These are phyloP conservation scores for Ganoderma multipileum DNA, from an alignment of 1,284 basidiomycete genomes.

Conservation along the genomic window DNA sequence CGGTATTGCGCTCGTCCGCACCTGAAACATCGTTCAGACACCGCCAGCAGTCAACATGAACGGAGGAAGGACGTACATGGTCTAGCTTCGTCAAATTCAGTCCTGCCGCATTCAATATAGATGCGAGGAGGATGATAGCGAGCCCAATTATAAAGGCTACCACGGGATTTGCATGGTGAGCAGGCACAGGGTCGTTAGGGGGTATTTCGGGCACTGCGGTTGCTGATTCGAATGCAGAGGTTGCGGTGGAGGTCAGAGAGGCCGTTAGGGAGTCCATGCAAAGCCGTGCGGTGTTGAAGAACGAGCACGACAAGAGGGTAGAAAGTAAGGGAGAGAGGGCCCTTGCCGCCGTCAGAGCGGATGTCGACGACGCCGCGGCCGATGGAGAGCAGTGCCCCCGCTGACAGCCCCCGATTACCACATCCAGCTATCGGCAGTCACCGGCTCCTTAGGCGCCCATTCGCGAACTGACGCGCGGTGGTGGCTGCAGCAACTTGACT, in stretches of 20 bases:
- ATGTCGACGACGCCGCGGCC: neutral
- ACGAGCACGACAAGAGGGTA: neutral
- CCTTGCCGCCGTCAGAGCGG: neutral
- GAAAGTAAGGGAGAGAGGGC: conserved; percentile 1
- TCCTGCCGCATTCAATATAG: conserved; percentile 84
- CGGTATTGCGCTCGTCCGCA: conserved; percentile 73
- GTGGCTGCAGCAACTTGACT: neutral
- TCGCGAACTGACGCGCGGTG: neutral
- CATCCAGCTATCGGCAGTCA: neutral
- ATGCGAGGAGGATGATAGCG: conserved; percentile 78
- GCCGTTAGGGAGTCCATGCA: conserved; percentile 30
- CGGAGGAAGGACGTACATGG: conserved; percentile 58
- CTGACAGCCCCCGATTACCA: neutral
- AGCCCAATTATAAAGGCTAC: conserved; percentile 84
- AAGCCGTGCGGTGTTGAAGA: conserved; percentile 12
- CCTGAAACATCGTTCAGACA: conserved; percentile 46
- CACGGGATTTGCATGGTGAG: conserved; percentile 61
- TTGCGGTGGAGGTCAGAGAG: conserved; percentile 12
- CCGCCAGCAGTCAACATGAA: neutral
- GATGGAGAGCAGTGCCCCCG: conserved; percentile 1
- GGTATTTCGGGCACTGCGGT: conserved; percentile 17
- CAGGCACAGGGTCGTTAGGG: conserved; percentile 37
- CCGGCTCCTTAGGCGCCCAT: neutral
- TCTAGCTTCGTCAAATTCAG: conserved; percentile 86
- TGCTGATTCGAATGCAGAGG: conserved; percentile 16